These are phyloP conservation scores for Mycosarcoma maydis DNA, from an alignment of 1,284 basidiomycete genomes.

Conservation along the genomic window DNA sequence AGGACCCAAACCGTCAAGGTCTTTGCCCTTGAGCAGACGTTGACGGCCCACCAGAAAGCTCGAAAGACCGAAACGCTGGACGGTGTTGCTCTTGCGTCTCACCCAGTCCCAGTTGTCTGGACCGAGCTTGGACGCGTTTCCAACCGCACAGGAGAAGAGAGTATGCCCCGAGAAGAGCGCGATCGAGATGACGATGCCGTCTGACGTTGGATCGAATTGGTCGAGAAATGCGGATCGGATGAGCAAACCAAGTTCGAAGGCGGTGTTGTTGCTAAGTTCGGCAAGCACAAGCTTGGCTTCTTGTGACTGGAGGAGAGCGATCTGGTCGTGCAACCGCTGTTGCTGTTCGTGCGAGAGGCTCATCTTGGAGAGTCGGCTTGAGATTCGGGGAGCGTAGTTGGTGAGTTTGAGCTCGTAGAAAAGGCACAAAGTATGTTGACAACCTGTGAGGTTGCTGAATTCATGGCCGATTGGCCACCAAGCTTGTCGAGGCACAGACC, in stretches of 20 bases:
- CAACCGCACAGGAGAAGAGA: conserved; percentile 41
- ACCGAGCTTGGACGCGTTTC: conserved; percentile 25
- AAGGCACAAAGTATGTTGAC: too few species aligned
- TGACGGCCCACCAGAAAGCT: conserved; percentile 44
- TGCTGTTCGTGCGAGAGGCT: background rate
- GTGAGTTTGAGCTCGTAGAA: too few species aligned
- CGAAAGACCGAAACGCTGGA: conserved; percentile 30
- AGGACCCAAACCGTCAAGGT: conserved; percentile 40
- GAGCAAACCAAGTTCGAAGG: conserved; percentile 35
- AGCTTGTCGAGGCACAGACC: too few species aligned
- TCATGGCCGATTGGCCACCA: too few species aligned
- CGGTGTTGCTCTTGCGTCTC: conserved; percentile 44
- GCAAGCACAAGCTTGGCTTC: conserved; percentile 22
- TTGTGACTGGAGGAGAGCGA: conserved; percentile 21
- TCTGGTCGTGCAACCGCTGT: conserved; percentile 1
- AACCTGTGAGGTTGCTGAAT: too few species aligned
- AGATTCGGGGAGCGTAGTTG: too few species aligned
- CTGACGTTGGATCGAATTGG: conserved; percentile 3
- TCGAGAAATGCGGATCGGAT: conserved; percentile 34
- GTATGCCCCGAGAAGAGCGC: conserved; percentile 43
- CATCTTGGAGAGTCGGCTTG: conserved; percentile 3
- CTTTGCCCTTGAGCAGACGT: conserved; percentile 29
- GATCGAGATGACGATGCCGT: conserved; percentile 50
- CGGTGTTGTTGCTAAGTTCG: conserved; percentile 27
- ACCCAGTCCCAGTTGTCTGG: conserved; percentile 56